These are phyloP conservation scores for Dentiscutata heterogama DNA, from an alignment of 371 early-diverging fungal species.

Conservation along the genomic window DNA sequence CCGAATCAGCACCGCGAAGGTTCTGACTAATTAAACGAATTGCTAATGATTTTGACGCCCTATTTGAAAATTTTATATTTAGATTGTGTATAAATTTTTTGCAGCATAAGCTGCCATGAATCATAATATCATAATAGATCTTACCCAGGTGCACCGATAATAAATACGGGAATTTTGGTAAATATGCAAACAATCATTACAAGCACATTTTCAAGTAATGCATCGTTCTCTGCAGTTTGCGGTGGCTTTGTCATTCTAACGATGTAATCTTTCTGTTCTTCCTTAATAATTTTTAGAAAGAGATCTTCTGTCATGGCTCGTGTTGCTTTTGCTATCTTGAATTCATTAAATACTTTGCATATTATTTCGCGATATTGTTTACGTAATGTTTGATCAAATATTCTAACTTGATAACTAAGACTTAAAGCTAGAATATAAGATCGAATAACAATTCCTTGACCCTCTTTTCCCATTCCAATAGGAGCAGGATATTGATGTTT, in stretches of 20 bases:
- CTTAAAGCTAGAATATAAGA: slow-evolving; percentile 31
- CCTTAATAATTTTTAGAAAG: slow-evolving; percentile 9
- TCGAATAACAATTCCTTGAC: not conserved
- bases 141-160: slow-evolving; percentile 42
- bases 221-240: slow-evolving; percentile 27
- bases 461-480: not conserved
- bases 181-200: slow-evolving; percentile 43
- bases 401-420: slow-evolving; percentile 38
- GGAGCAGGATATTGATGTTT: not conserved
- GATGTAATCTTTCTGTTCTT: slow-evolving; percentile 38
- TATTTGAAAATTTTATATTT: not conserved
- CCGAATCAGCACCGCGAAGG: slow-evolving; percentile 42
- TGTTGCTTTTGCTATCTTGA: not conserved
- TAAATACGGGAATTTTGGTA: slow-evolving; percentile 31
- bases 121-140: not conserved
- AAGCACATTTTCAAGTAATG: slow-evolving; percentile 39
- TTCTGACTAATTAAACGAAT: slow-evolving; percentile 37
- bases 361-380: slow-evolving; percentile 31
- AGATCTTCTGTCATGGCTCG: not conserved
- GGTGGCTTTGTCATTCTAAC: slow-evolving; percentile 42
- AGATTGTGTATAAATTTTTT: not conserved
- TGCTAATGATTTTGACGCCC: slow-evolving; percentile 38
- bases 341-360: not conserved
- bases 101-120: not conserved
- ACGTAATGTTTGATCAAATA: slow-evolving; percentile 19